These are phyloP conservation scores for Macrocystidia cucumis DNA, from an alignment of 1,284 basidiomycete genomes.

Conservation along the genomic window DNA sequence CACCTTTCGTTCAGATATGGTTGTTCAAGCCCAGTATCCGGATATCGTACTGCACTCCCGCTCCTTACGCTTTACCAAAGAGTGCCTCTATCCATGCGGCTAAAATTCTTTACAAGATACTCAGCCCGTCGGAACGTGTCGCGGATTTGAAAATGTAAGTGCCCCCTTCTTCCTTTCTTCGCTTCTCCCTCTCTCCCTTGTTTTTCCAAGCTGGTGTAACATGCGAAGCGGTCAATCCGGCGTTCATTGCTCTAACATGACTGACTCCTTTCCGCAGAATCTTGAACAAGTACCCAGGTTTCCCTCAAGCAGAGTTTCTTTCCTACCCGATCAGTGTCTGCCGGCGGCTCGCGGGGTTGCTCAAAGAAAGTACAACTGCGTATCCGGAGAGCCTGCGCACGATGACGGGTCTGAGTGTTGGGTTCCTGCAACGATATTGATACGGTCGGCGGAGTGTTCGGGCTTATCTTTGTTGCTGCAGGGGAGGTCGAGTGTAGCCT, in stretches of 20 bases:
- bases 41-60: conserved; percentile 59
- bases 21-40: conserved; percentile 83
- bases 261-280: conserved; percentile 34
- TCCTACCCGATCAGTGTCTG: conserved; percentile 72
- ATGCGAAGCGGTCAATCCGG: conserved; percentile 6
- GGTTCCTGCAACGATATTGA: conserved; percentile 49
- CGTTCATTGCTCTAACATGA: not conserved
- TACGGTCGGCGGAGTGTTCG: not conserved
- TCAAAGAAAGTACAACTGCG: conserved; percentile 66
- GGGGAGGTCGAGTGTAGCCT: no score
- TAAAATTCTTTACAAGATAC: conserved; percentile 70
- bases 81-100: conserved; percentile 57
- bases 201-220: conserved; percentile 3
- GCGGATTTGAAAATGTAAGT: conserved; percentile 51
- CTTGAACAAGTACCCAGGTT: conserved; percentile 63
- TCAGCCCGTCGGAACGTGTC: conserved; percentile 44
- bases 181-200: not conserved
- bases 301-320: conserved; percentile 77
- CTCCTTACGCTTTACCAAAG: conserved; percentile 51
- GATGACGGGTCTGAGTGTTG: conserved; percentile 74
- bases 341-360: conserved; percentile 51
- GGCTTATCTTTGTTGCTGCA: not conserved
- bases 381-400: conserved; percentile 68
- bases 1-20: conserved; percentile 55
- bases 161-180: no score